A percentile compares a stretch with the other conserved stretches of the same genome.
Evolutionary conservation across 2,329 filamentous ascomycete genomes (phyloP).

Genomic region (Stagonosporopsis vannaccii): DNA sequence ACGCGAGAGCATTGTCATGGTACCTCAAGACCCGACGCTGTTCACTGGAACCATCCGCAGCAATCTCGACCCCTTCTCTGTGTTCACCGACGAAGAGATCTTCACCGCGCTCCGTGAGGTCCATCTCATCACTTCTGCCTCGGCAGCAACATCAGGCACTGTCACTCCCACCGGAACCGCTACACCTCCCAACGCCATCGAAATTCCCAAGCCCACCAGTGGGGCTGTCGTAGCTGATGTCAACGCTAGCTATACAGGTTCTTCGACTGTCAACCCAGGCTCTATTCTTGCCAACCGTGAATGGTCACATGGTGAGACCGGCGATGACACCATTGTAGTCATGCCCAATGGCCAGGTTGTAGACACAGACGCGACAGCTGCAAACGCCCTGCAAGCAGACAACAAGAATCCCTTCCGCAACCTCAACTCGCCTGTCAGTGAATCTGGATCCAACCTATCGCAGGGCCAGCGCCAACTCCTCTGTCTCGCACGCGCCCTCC

Average conservation of each 20-base stretch:
- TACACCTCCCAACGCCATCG: constrained; percentile 35
- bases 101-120: constrained; percentile 87
- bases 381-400: constrained; percentile 58
- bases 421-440: constrained; percentile 80
- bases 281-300: constrained; percentile 43
- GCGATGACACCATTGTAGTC: constrained; percentile 41
- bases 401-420: constrained; percentile 97
- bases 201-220: constrained; percentile 43
- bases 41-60: constrained; percentile 91
- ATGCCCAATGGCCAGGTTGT: constrained; percentile 42
- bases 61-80: constrained; percentile 90
- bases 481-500: constrained; percentile 88
- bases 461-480: constrained; percentile 95
- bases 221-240: constrained; percentile 36
- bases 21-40: constrained; percentile 94
- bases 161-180: constrained; percentile 29
- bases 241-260: constrained; percentile 34
- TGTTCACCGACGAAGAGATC: constrained; percentile 89
- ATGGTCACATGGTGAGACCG: constrained; percentile 36
- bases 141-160: constrained; percentile 47
- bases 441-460: constrained; percentile 92
- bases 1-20: constrained; percentile 93
- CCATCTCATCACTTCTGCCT: constrained; percentile 72
- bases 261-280: constrained; percentile 43
- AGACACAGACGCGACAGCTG: constrained; percentile 32